Conservation (phyloP, 2,329 filamentous ascomycete species). For the Monosporascus cannonballus region DNA sequence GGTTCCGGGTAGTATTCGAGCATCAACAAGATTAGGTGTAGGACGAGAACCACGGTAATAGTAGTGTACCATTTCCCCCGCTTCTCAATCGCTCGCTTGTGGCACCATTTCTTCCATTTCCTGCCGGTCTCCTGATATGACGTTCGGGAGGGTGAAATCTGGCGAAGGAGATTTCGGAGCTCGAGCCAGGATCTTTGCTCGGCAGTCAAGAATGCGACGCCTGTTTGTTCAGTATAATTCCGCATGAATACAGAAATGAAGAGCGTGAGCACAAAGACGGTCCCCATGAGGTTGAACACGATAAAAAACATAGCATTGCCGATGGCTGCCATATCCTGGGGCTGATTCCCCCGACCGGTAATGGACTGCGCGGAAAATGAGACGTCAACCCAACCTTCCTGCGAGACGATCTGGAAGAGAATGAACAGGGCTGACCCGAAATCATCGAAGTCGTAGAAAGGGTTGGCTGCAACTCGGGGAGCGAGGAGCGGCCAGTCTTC, state of each 20-base stretch:
- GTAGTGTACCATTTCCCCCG: slow-evolving; percentile 84
- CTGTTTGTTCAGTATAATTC: slow-evolving; percentile 98
- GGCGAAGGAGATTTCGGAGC: slow-evolving; percentile 80
- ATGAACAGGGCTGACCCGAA: slow-evolving; percentile 93
- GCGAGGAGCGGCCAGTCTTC: slow-evolving; percentile 72
- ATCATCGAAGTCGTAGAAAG: slow-evolving; percentile 87
- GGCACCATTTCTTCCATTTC: slow-evolving; percentile 88
- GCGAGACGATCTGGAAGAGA: slow-evolving; percentile 96
- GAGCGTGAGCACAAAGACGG: slow-evolving; percentile 91
- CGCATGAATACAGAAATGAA: slow-evolving; percentile 99
- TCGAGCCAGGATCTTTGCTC: slow-evolving; percentile 98
- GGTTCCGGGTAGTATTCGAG: slow-evolving; percentile 80
- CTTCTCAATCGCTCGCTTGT: slow-evolving; percentile 89
- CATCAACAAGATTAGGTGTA: slow-evolving; percentile 79
- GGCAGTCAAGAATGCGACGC: slow-evolving; percentile 89
- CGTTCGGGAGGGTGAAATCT: slow-evolving; percentile 91
- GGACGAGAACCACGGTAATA: slow-evolving; percentile 71
- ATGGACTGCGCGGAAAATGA: slow-evolving; percentile 80
- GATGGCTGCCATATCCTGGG: slow-evolving; percentile 60
- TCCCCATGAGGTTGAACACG: slow-evolving; percentile 90
- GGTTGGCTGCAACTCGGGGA: slow-evolving; percentile 74
- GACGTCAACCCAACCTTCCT: slow-evolving; percentile 97
- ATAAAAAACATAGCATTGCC: slow-evolving; percentile 94
- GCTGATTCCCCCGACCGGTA: slow-evolving; percentile 69
- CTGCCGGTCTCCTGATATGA: slow-evolving; percentile 72